A percentile compares a stretch with the other conserved stretches of the same genome.
Conservation (phyloP, 176 grass and related monocot species). For the Stipa capillata region DNA sequence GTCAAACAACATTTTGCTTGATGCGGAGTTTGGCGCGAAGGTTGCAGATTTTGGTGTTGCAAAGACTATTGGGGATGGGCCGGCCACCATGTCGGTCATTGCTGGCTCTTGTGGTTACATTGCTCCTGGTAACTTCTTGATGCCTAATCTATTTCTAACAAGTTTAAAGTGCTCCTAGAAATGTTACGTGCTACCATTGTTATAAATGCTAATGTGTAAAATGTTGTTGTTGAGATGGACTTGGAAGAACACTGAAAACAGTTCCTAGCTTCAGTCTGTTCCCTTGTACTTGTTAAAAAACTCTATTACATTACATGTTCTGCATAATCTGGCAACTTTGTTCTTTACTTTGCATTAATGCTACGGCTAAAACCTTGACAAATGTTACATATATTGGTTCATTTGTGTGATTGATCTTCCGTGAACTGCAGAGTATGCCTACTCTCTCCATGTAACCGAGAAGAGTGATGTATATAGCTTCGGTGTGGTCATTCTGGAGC, state of each 20-base stretch:
- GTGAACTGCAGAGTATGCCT: constrained; percentile 74
- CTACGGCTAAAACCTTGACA: background rate
- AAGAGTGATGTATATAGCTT: constrained; percentile 92
- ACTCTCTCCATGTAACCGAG: constrained; percentile 68
- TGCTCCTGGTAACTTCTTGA: constrained; percentile 62
- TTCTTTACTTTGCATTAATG: background rate
- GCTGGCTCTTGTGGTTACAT: constrained; percentile 87
- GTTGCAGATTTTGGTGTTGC: constrained; percentile 88
- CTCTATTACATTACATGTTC: background rate
- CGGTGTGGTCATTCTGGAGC: constrained; percentile 73
- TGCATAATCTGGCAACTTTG: background rate
- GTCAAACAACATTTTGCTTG: constrained; percentile 90
- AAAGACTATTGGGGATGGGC: constrained; percentile 35
- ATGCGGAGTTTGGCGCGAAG: constrained; percentile 51
- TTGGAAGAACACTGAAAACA: background rate
- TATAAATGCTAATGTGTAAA: background rate
- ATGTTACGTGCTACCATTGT: background rate
- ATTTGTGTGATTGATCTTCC: background rate
- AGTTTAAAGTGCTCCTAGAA: background rate
- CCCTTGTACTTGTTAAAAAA: background rate
- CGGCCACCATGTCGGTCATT: constrained; percentile 56
- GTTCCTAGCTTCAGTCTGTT: background rate
- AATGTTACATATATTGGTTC: background rate
- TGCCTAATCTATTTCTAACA: background rate
- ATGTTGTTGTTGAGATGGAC: background rate